These are phyloP conservation scores for Rhizopogon rudus DNA, from an alignment of 768 basidiomycete species.

Conservation along the genomic window DNA sequence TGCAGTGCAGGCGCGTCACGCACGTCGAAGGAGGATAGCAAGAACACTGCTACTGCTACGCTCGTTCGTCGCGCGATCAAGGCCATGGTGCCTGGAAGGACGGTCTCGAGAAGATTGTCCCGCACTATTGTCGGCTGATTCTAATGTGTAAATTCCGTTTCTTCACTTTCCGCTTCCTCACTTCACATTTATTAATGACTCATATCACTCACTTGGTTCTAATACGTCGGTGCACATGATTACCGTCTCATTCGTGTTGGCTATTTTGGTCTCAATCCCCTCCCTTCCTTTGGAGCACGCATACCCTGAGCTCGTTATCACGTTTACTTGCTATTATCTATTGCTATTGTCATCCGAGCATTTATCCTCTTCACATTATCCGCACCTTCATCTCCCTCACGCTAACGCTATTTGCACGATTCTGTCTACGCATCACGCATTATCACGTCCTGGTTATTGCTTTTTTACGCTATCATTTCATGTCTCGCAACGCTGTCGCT, in stretches of 20 bases:
- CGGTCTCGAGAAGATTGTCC: slow-evolving; percentile 46
- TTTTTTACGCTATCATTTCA: background rate
- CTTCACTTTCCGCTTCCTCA: slow-evolving; percentile 8
- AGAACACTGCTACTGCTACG: slow-evolving; percentile 43
- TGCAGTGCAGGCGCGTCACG: slow-evolving; percentile 27
- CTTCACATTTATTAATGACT: background rate
- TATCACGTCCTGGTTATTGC: background rate
- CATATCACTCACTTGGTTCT: background rate
- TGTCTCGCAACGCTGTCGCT: background rate
- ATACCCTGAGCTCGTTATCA: slow-evolving; percentile 13
- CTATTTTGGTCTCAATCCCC: slow-evolving; percentile 18
- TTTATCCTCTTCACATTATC: slow-evolving; percentile 3
- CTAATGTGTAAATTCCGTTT: background rate
- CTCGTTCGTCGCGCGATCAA: slow-evolving; percentile 70
- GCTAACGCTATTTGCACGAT: background rate
- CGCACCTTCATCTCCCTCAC: background rate
- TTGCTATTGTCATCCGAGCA: slow-evolving; percentile 23
- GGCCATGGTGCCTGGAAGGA: slow-evolving; percentile 67
- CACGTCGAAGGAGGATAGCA: slow-evolving; percentile 40
- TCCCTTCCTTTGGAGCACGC: slow-evolving; percentile 4
- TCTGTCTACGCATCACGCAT: background rate
- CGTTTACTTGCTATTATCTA: slow-evolving; percentile 30
- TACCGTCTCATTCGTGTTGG: slow-evolving; percentile 6
- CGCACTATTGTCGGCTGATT: slow-evolving; percentile 27
- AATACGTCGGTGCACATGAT: slow-evolving; percentile 11